Evolutionary conservation across 2,329 filamentous ascomycete genomes (phyloP), one percentile per base, ranked within the genome.

Genomic region (Raffaelea ambrosiae): DNA sequence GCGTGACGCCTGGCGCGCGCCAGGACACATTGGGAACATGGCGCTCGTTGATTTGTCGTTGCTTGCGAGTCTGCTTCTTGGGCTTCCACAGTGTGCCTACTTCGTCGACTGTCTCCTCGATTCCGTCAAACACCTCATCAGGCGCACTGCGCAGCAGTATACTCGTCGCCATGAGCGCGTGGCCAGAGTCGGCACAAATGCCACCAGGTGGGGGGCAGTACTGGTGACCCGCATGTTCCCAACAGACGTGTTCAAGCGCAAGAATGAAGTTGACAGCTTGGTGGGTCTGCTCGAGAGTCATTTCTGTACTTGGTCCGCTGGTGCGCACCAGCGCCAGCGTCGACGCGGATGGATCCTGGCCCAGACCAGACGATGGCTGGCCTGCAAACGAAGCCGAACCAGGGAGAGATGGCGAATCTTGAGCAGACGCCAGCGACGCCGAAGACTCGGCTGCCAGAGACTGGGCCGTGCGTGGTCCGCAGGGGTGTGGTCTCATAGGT

Each of bases 221-320:
- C 20, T 65, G 63, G 7, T 64, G 57, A 52, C 62, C 59, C 55
- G 72, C 73, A 55, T 76, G 73, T 48, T 71, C 59, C 69, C 72
- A 74, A 61, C 73, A 77, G 39, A 72, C 66, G 53, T 74, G 73
- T 54, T 77, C 74, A 44, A 76, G 66, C 73, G 70, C 67, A 20
- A 77, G 62, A 48, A 77, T 74, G 46, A 77, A 75, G 59, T 77
- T 77, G 53, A 77, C 67, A 18, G 66, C 71, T 40, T 63, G 61
- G 39, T 71, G 66, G 29, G 69, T 71, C 54, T 76, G 65, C 3
- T 61, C 59, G 1, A 60, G 57, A 5, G 61, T 65, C 49, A 66
- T 59, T 42, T 59, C 60, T 13, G 57, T 50, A 50, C 8, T 7
- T 8, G 35, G 18, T n/a, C 18, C 35, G 16, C 35, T 38, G 35